These are phyloP conservation scores for Lantana camara DNA, from an alignment of 257 asterid species.

Conservation along the genomic window DNA sequence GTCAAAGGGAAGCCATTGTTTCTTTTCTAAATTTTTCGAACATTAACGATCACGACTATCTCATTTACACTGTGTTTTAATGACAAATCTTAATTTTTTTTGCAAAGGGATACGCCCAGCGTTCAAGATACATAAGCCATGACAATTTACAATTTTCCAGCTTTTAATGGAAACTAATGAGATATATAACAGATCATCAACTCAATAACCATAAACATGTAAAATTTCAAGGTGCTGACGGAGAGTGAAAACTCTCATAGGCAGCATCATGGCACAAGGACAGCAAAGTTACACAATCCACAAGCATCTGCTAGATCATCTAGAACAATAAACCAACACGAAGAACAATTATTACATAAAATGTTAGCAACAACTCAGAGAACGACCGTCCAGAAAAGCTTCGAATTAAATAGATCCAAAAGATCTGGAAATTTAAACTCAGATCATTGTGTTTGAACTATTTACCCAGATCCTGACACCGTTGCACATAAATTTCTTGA, in stretches of 20 bases:
- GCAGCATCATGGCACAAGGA: conserved; percentile 71
- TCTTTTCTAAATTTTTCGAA: conserved; percentile 50
- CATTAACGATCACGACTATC: conserved; percentile 39
- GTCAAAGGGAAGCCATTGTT: conserved; percentile 63
- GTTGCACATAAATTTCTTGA: neutral
- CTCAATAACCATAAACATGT: conserved; percentile 52
- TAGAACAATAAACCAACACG: conserved; percentile 53
- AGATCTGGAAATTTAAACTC: neutral
- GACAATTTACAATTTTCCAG: conserved; percentile 40
- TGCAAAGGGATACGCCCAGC: conserved; percentile 32
- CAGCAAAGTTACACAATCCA: conserved; percentile 55
- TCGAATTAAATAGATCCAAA: neutral
- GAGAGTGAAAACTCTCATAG: conserved; percentile 59
- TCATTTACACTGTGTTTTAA: conserved; percentile 37
- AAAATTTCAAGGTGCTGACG: conserved; percentile 51
- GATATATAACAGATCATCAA: conserved; percentile 43
- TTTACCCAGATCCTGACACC: too few species aligned
- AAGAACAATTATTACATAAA: conserved; percentile 38
- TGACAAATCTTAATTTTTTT: conserved; percentile 25
- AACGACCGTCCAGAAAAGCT: conserved; percentile 27
- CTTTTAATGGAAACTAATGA: conserved; percentile 23
- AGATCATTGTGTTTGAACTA: neutral
- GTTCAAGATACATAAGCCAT: conserved; percentile 33
- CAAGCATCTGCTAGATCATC: conserved; percentile 58
- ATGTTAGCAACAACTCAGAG: conserved; percentile 19